Evolutionary conservation across 2,329 filamentous ascomycete genomes (phyloP), one percentile per base, ranked within the genome.

Genomic region (Diaporthe aspalathi): DNA sequence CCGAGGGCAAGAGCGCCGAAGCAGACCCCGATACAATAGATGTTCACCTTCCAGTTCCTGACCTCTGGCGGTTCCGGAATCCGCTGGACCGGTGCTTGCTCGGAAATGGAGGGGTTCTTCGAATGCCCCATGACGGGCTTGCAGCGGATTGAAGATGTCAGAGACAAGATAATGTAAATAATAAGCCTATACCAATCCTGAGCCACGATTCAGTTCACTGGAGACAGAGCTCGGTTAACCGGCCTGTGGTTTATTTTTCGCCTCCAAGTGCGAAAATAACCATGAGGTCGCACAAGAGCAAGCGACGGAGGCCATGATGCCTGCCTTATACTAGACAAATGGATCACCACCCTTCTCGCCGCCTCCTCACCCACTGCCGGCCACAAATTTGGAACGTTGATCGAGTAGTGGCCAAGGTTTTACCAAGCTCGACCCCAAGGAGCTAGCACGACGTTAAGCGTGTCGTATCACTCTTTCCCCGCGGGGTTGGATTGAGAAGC

Each of bases 341-440:
- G 32, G 60, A 65, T 65, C 60, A 45, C 43, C 43, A 65, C 43
- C 60, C 43, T 50, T 65, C 57, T 6, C 17, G 45, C 43, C 43
- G 29, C 38, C 27, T 17, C 24, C 27, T 49, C 12, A 7, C 12
- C 29, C 45, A 35, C n/a, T 50, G 43, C 60, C 45, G 43, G 60
- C 29, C 27, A 50, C 22, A 50, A n/a, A 50, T 65, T n/a, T 65
- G 43, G 43, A 24, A 17, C 24, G 14, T 38, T 65, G 45, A 50
- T 65, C 60, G 45, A 65, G 60, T 38, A 50, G 38, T 38, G 45
- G 43, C 27, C 60, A 65, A 65, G 60, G 45, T n/a, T 17, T 38
- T 65, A 65, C 60, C 60, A 65, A 65, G 60, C 60, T 65, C 29
- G 45, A 65, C 7, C 20, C 60, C 45, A 65, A 65, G 60, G 22